Percentiles rank a stretch among this genome's conserved stretches.
These are phyloP conservation scores for Avena insularis DNA, from an alignment of 176 grass and related monocot genomes.

Conservation along the genomic window DNA sequence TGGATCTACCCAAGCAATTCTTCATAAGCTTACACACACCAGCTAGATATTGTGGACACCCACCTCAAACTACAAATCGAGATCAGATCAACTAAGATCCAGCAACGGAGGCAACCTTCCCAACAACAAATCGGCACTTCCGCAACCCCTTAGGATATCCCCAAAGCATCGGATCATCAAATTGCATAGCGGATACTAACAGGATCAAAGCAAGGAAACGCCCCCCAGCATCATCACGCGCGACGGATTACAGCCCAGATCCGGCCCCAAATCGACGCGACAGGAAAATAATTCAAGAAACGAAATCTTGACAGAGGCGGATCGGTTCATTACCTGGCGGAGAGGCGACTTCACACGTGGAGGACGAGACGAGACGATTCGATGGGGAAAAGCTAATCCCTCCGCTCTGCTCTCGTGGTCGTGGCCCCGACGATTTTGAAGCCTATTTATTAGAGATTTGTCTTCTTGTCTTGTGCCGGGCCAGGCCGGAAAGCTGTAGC, in stretches of 20 bases:
- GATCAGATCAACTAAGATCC: slow-evolving; percentile 29
- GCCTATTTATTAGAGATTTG: slow-evolving; percentile 22
- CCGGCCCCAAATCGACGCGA: not conserved
- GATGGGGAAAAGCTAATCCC: slow-evolving; percentile 17
- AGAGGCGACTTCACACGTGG: slow-evolving; percentile 21
- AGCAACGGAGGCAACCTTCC: not conserved
- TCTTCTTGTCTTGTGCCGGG: not conserved
- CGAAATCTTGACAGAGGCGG: not conserved
- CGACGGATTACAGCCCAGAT: slow-evolving; percentile 16
- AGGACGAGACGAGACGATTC: slow-evolving; percentile 19
- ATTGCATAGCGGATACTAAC: not conserved
- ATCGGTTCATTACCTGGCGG: slow-evolving; percentile 33
- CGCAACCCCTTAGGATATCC: not conserved
- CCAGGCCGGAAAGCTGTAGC: not conserved
- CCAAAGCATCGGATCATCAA: not conserved
- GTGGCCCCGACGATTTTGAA: not conserved
- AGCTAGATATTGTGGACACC: not conserved
- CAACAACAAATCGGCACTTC: not conserved
- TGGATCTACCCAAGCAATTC: not conserved
- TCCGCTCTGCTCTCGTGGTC: slow-evolving; percentile 11
- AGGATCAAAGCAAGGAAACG: not conserved
- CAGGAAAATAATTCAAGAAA: not conserved
- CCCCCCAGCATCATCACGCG: not conserved
- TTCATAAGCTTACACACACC: not conserved
- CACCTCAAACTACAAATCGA: not conserved